Evolutionary conservation across 352 stramenopile species (phyloP).

Genomic region (Pythium phragmiticola): DNA sequence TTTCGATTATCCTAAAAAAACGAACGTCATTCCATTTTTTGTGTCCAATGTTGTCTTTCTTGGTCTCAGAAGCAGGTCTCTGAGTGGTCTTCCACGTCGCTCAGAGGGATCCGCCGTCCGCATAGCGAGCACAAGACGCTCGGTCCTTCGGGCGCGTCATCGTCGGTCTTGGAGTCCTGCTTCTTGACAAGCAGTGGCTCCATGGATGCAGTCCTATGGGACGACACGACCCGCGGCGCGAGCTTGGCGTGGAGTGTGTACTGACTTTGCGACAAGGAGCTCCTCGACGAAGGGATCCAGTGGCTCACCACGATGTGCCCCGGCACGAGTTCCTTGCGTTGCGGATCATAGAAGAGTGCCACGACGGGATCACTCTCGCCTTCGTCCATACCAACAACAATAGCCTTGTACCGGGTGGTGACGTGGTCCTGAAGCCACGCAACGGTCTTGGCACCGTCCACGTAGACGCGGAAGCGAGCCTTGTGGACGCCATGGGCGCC

Average conservation of each 20-base stretch:
- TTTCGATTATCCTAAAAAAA: too few species aligned
- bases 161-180: neutral
- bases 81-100: constrained; percentile 37
- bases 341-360: constrained; percentile 30
- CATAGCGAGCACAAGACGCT: constrained; percentile 42
- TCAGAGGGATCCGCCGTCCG: constrained; percentile 29
- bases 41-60: neutral
- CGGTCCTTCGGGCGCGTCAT: neutral
- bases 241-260: constrained; percentile 23
- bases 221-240: constrained; percentile 22
- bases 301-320: neutral
- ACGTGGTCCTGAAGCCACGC: constrained; percentile 36
- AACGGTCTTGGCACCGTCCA: constrained; percentile 27
- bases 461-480: constrained; percentile 37
- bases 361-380: constrained; percentile 10
- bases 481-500: constrained; percentile 15
- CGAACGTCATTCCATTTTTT: neutral
- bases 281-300: constrained; percentile 1
- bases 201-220: constrained; percentile 6
- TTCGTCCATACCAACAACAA: neutral
- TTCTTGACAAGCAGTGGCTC: neutral
- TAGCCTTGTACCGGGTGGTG: constrained; percentile 1
- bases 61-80: constrained; percentile 29
- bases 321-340: constrained; percentile 22
- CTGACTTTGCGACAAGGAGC: neutral